These are phyloP conservation scores for Cyanodermella asteris DNA, from an alignment of 2,329 filamentous ascomycete species.

Conservation along the genomic window DNA sequence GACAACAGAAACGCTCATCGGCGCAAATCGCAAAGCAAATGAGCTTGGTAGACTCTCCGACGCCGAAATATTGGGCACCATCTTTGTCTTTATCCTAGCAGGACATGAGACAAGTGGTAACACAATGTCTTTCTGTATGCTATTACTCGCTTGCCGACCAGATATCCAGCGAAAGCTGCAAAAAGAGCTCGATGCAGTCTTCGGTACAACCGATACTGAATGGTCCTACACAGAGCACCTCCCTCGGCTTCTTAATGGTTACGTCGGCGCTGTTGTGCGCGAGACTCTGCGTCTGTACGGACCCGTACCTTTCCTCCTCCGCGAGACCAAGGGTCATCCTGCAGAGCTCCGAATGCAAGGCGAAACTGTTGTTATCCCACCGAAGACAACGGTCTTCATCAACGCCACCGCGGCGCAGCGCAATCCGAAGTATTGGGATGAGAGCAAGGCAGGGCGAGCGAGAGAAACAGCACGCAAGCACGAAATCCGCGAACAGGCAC, in stretches of 20 bases:
- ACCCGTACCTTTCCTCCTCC: not conserved
- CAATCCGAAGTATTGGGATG: too few relatives aligned
- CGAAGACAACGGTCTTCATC: too few relatives aligned
- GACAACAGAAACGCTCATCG: too few relatives aligned
- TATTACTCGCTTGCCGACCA: conserved; percentile 10
- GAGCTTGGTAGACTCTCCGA: conserved; percentile 6
- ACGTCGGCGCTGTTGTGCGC: not conserved
- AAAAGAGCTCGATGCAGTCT: conserved; percentile 1
- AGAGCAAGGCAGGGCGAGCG: too few relatives aligned
- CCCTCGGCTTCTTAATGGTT: conserved; percentile 1
- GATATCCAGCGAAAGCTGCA: conserved; percentile 1
- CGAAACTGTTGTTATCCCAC: too few relatives aligned
- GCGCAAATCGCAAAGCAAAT: not conserved
- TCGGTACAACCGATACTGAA: not conserved
- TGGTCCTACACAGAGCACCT: not conserved
- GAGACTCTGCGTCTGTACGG: conserved; percentile 2
- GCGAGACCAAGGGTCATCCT: too few relatives aligned
- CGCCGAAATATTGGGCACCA: conserved; percentile 12
- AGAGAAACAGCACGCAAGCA: too few relatives aligned
- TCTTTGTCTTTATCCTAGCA: conserved; percentile 13
- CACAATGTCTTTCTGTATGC: conserved; percentile 11
- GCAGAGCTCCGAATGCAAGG: too few relatives aligned
- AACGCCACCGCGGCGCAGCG: too few relatives aligned
- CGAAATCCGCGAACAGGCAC: too few relatives aligned
- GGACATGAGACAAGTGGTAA: conserved; percentile 14